Evolutionary conservation across 2,329 filamentous ascomycete species (phyloP).

Genomic region (Aspergillus neotritici): DNA sequence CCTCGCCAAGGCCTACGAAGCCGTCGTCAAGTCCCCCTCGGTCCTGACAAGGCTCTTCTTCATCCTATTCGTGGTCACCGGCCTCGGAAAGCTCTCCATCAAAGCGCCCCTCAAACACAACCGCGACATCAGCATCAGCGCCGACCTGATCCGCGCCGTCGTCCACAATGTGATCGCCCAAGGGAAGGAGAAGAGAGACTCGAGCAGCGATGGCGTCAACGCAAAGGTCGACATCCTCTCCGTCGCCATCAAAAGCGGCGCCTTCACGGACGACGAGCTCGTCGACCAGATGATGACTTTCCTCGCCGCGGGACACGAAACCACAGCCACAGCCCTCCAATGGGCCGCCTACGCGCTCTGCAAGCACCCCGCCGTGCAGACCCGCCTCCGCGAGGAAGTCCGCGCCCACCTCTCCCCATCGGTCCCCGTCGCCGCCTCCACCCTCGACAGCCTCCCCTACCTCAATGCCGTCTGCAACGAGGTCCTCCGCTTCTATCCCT

Average conservation of each 20-base stretch:
- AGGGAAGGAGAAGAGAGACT: slow-evolving; percentile 56
- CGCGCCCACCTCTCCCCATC: slow-evolving; percentile 58
- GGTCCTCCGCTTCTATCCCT: slow-evolving; percentile 65
- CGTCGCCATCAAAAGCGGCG: slow-evolving; percentile 69
- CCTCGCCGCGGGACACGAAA: slow-evolving; percentile 75
- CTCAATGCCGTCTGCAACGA: slow-evolving; percentile 75
- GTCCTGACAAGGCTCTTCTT: slow-evolving; percentile 44
- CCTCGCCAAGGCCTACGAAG: slow-evolving; percentile 43
- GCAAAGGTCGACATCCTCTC: slow-evolving; percentile 68
- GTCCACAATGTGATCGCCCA: slow-evolving; percentile 64
- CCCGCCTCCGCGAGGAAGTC: slow-evolving; percentile 62
- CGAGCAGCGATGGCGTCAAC: slow-evolving; percentile 9
- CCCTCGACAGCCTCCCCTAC: slow-evolving; percentile 67
- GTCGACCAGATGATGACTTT: slow-evolving; percentile 89
- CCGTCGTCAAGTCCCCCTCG: slow-evolving; percentile 18
- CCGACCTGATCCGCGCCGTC: slow-evolving; percentile 56
- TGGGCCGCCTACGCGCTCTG: slow-evolving; percentile 70
- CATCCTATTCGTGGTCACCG: slow-evolving; percentile 52
- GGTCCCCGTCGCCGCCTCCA: slow-evolving; percentile 55
- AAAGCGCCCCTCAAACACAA: slow-evolving; percentile 67
- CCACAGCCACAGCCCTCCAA: slow-evolving; percentile 68
- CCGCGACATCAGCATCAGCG: slow-evolving; percentile 54
- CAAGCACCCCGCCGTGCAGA: slow-evolving; percentile 59
- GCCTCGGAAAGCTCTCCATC: slow-evolving; percentile 58
- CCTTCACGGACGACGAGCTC: slow-evolving; percentile 72